Evolutionary conservation across 202 grass and related monocot genomes (phyloP).

Genomic region (Setaria italica): DNA sequence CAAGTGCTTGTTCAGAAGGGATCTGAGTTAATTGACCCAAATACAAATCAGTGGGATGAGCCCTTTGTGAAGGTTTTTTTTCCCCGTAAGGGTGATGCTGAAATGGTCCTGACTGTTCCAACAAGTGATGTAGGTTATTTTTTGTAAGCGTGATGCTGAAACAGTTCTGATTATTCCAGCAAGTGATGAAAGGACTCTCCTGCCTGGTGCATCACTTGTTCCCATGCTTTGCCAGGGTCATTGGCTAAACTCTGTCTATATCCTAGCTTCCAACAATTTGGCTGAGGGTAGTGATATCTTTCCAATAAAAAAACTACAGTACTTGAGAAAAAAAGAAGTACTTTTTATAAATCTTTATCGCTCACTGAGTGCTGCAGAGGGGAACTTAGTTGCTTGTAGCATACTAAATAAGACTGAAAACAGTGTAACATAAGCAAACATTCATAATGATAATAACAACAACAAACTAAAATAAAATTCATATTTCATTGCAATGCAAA

Average conservation of each 20-base stretch:
- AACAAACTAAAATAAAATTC: neutral
- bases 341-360: neutral
- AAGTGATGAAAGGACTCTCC: too few relatives aligned
- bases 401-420: neutral
- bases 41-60: too few relatives aligned
- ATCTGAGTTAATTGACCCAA: neutral
- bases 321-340: neutral
- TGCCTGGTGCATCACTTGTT: neutral
- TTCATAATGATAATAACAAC: neutral
- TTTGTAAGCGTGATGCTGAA: too few relatives aligned
- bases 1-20: neutral
- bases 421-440: neutral
- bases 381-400: neutral
- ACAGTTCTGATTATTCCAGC: too few relatives aligned
- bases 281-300: neutral
- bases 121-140: too few relatives aligned
- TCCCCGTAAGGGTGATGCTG: too few relatives aligned
- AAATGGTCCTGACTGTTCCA: too few relatives aligned
- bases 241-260: neutral
- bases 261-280: neutral
- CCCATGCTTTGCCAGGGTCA: neutral
- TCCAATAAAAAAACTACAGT: neutral
- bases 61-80: too few relatives aligned
- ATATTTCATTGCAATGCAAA: neutral
- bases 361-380: neutral